Percentiles rank a stretch among this genome's conserved stretches.
Conservation (phyloP, 2,329 filamentous ascomycete genomes). For the Ophiostoma triangulosporum region DNA sequence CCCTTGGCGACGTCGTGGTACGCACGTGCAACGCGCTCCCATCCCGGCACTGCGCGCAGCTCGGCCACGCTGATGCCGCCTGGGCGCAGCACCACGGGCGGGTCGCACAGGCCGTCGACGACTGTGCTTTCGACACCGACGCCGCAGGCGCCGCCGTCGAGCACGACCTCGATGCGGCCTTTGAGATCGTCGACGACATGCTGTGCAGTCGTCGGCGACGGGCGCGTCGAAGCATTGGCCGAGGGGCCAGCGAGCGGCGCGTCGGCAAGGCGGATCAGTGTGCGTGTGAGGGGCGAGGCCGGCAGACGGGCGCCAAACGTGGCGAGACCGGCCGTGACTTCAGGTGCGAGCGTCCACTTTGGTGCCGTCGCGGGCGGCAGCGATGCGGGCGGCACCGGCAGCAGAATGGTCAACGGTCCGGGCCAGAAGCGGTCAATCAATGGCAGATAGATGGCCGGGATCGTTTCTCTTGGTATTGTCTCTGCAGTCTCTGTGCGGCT, state of each 20-base stretch:
- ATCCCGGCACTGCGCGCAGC: conserved; percentile 59
- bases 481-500: no score
- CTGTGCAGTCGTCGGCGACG: conserved; percentile 78
- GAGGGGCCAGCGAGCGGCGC: conserved; percentile 81
- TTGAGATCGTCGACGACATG: conserved; percentile 83
- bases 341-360: conserved; percentile 51
- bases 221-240: conserved; percentile 86
- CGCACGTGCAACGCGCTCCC: conserved; percentile 63
- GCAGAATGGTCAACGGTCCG: conserved; percentile 78
- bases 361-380: neutral
- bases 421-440: conserved; percentile 85
- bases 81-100: conserved; percentile 71
- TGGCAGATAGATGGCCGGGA: conserved; percentile 64
- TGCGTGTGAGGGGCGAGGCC: conserved; percentile 66
- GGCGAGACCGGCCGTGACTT: conserved; percentile 73
- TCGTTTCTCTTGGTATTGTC: conserved; percentile 19
- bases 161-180: conserved; percentile 69
- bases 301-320: conserved; percentile 92
- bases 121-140: conserved; percentile 96
- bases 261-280: conserved; percentile 68
- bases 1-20: conserved; percentile 66
- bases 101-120: conserved; percentile 72
- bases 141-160: conserved; percentile 75
- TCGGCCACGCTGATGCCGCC: conserved; percentile 79
- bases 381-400: conserved; percentile 59